Conservation (phyloP, 1,284 basidiomycete species). For the Sutorius eximius region DNA sequence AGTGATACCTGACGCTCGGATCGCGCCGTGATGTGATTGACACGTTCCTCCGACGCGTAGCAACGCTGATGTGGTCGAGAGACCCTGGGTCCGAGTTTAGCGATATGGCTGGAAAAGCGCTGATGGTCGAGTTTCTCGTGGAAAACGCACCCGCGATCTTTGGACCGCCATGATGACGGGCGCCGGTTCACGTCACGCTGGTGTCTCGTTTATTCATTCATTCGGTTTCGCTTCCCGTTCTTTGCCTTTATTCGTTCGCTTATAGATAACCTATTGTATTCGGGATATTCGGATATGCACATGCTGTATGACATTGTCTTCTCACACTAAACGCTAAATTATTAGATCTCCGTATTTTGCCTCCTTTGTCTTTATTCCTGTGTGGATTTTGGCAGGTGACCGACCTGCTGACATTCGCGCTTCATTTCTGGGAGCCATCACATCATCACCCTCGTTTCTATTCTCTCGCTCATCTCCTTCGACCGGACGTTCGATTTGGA, state of each 20-base stretch:
- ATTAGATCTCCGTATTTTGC: slow-evolving; percentile 14
- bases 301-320: slow-evolving; percentile 15
- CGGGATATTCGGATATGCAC: slow-evolving; percentile 1
- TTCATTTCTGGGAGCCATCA: not conserved
- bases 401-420: slow-evolving; percentile 2
- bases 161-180: slow-evolving; percentile 2
- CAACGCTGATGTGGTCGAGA: slow-evolving; percentile 89
- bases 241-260: too few relatives aligned
- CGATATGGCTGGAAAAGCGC: slow-evolving; percentile 95
- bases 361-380: not conserved
- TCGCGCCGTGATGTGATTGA: not conserved
- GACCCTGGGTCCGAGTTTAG: slow-evolving; percentile 89
- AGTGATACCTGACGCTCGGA: slow-evolving; percentile 39
- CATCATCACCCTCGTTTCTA: not conserved
- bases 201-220: not conserved
- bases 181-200: not conserved
- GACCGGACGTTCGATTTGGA: too few relatives aligned
- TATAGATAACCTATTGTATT: slow-evolving; percentile 33
- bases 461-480: not conserved
- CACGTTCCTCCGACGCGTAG: slow-evolving; percentile 47
- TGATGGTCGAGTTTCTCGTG: slow-evolving; percentile 89
- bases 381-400: slow-evolving; percentile 8
- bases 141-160: slow-evolving; percentile 81
- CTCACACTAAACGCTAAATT: slow-evolving; percentile 17
- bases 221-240: too few relatives aligned